These are phyloP conservation scores for Neonectria magnoliae DNA, from an alignment of 2,329 filamentous ascomycete genomes.

Conservation along the genomic window DNA sequence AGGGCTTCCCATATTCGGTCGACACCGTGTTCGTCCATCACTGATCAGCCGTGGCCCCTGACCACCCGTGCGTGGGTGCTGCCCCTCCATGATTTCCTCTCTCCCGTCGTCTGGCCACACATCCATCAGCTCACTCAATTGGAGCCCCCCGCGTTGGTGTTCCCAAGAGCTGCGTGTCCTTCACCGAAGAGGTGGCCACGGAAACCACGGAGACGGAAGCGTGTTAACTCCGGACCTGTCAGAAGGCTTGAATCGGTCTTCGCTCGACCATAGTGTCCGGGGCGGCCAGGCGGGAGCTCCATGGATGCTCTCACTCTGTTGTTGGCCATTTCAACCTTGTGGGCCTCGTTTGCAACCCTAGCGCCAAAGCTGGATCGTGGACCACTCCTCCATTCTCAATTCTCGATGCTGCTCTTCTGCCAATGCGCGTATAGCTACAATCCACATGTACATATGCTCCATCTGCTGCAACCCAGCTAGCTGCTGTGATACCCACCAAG, in stretches of 20 bases:
- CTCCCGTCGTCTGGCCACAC: constrained; percentile 4
- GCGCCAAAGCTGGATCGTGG: constrained; percentile 1
- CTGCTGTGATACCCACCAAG: not conserved
- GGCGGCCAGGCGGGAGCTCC: not conserved
- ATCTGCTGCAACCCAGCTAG: constrained; percentile 1
- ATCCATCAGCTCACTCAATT: constrained; percentile 7
- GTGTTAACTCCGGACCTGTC: not conserved
- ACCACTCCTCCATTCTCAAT: constrained; percentile 1
- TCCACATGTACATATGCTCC: constrained; percentile 5
- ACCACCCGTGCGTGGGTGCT: not conserved
- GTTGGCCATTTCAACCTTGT: not conserved
- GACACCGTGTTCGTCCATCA: constrained; percentile 9
- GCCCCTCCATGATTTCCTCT: constrained; percentile 20
- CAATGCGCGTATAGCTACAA: constrained; percentile 2
- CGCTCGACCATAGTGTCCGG: not conserved
- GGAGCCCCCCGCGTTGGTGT: not conserved
- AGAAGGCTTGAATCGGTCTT: not conserved
- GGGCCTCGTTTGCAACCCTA: constrained; percentile 15
- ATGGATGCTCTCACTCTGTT: no score
- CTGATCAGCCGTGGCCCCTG: constrained; percentile 1
- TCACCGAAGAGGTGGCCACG: not conserved
- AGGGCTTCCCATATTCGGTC: constrained; percentile 26
- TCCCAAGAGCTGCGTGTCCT: not conserved
- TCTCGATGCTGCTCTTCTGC: not conserved
- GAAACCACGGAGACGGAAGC: not conserved